These are phyloP conservation scores for Apiotrichum siamense DNA, from an alignment of 1,284 basidiomycete genomes.

Conservation along the genomic window DNA sequence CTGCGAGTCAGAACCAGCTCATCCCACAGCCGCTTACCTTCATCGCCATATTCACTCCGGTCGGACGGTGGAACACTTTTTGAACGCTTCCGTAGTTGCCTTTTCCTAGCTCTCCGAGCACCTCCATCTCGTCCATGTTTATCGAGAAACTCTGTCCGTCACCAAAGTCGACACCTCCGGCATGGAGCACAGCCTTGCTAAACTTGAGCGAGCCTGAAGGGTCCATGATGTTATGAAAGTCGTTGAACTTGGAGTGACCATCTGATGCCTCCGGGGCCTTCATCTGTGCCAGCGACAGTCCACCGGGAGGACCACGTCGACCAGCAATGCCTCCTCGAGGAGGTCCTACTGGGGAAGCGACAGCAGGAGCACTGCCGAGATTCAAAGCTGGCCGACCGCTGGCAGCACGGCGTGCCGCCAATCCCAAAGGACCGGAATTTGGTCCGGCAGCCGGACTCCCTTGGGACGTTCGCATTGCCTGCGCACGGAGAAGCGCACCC, in stretches of 20 bases:
- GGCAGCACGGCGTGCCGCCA: slow-evolving; percentile 40
- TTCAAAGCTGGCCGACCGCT: slow-evolving; percentile 29
- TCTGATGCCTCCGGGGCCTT: neutral
- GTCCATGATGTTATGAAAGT: slow-evolving; percentile 92
- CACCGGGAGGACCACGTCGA: slow-evolving; percentile 40
- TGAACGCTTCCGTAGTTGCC: slow-evolving; percentile 98
- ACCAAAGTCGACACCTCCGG: slow-evolving; percentile 88
- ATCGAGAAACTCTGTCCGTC: slow-evolving; percentile 89
- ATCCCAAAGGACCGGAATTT: slow-evolving; percentile 38
- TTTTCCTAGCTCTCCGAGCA: slow-evolving; percentile 78
- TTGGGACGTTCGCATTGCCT: slow-evolving; percentile 26
- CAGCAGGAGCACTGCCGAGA: slow-evolving; percentile 20
- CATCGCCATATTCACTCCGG: slow-evolving; percentile 96
- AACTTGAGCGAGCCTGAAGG: slow-evolving; percentile 92
- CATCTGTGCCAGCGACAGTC: slow-evolving; percentile 27
- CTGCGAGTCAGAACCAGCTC: slow-evolving; percentile 48
- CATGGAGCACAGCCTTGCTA: slow-evolving; percentile 88
- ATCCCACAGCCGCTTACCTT: slow-evolving; percentile 58
- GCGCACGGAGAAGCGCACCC: slow-evolving; percentile 38
- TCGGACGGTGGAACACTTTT: slow-evolving; percentile 88
- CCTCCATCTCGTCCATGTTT: slow-evolving; percentile 90
- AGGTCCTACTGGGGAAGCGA: slow-evolving; percentile 16
- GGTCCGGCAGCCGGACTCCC: slow-evolving; percentile 24
- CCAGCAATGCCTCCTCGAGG: slow-evolving; percentile 33
- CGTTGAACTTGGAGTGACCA: slow-evolving; percentile 58